Evolutionary conservation across 2,329 filamentous ascomycete species (phyloP), one percentile per base, ranked within the genome.

Genomic region (Hypoxylon rubiginosum): DNA sequence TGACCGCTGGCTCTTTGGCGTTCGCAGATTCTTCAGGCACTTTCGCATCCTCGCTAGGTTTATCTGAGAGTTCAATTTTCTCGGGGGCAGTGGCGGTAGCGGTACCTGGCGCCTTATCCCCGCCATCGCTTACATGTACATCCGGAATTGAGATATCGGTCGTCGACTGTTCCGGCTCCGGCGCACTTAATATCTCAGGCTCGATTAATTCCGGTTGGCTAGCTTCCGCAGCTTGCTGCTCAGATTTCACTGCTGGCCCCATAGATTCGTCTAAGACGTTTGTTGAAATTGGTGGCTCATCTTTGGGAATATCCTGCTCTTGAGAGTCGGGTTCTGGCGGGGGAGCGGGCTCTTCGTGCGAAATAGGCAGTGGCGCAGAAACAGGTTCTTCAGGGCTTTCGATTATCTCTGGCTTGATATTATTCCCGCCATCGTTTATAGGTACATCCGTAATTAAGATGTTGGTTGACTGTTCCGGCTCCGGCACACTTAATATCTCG

Each of bases 81-180:
- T 66, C 58, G 2, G 26, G 32, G 19, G n/a, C 17, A 4, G 19
- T 39, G 19, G 17, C 19, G 28, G 19, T 21, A 28, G 6, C 24
- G 10, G n/a, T 11, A 24, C 26, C 19, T 11, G 53, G 11, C 30
- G 28, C 19, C 36, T 26, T 15, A 58, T 64, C 54, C 48, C 34
- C 55, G 26, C 28, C 49, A 36, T 51, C 54, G 8, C 49, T 41
- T n/a, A 30, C 21, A n/a, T n/a, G 21, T n/a, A 19, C 8, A 10
- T 52, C 26, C 4, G 24, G 11, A 39, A 19, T 24, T 21, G 56
- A 28, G 26, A 3, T 41, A 26, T 62, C 32, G 13, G 45, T 19
- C 3, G 50, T n/a, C n/a, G n/a, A n/a, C 26, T 66, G 34, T 11
- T 58, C 55, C 7, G 52, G 41, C 21, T 58, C 56, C n/a, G 36